Base-by-base conservation (phyloP, 345 rosid species). In the Fremontodendron californicum region DNA sequence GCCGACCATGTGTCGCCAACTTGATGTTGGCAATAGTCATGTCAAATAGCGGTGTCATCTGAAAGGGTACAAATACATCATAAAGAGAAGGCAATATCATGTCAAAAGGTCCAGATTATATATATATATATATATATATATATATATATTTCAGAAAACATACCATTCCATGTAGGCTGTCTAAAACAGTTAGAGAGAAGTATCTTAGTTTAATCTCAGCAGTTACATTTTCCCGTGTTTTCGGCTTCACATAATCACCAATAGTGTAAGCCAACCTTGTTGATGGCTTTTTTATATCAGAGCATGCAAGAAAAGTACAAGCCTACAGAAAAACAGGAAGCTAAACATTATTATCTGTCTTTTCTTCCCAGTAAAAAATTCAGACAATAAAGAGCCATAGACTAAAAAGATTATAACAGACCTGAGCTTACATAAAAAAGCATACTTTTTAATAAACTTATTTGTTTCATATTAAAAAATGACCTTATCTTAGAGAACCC, bases 41-140 rank as follows among this genome's bases (percentile, higher is more conserved):
- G 76, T 96, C 99, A 86, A 96, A 90, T 39, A 93, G 84, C 31
- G 99, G 99, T 67, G 96, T 92, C 93, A 92, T 91, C 99, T 96
- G 93, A 77, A 85, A 82, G 18, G 39, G 52, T 15, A 75, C 48
- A 80, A 70, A 81, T 58, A 31, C 31, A 57, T n/a, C 48, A 25
- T 39, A 78, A 58, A 75, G 43, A 68, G 43, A 71, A 39, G 19
- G 25, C 15, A 57, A 49, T 21, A 37, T 60, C 45, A 25, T 25
- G 15, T 63, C 23, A 72, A 40, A 65, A 58, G 23, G 71, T 67
- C 29, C 70, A 55, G 13, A 45, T 43, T 62, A 27, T 25, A n/a
- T n/a, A n/a, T n/a, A n/a, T n/a, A n/a, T n/a, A n/a, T n/a, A n/a
- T n/a, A n/a, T n/a, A n/a, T n/a, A n/a, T n/a, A n/a, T n/a, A n/a